Percentiles rank a stretch among this genome's conserved stretches.
These are phyloP conservation scores for Ganoderma resinaceum DNA, from an alignment of 1,284 basidiomycete genomes.

Conservation along the genomic window DNA sequence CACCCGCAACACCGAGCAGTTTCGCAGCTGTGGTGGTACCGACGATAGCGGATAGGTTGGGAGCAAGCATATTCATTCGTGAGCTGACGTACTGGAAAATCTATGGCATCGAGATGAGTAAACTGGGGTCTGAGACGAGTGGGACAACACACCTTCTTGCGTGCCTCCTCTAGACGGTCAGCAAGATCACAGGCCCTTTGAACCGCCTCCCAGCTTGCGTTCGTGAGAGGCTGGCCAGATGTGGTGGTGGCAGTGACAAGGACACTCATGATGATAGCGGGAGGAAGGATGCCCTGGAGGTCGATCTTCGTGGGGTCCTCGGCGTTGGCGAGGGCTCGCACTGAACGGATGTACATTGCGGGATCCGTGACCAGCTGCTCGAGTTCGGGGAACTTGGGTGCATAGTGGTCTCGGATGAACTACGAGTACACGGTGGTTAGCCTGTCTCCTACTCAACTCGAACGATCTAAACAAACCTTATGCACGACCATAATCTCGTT, in stretches of 20 bases:
- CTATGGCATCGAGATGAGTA: constrained; percentile 43
- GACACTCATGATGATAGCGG: constrained; percentile 97
- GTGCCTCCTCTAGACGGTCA: constrained; percentile 85
- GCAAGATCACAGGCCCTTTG: constrained; percentile 89
- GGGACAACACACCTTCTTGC: constrained; percentile 72
- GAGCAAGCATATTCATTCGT: constrained; percentile 97
- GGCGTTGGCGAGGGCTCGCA: constrained; percentile 87
- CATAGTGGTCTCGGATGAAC: constrained; percentile 99
- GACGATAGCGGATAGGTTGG: constrained; percentile 97
- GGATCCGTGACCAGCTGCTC: constrained; percentile 95
- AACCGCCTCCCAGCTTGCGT: constrained; percentile 82
- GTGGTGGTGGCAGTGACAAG: constrained; percentile 95
- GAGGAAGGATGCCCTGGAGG: constrained; percentile 81
- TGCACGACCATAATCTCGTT: constrained; percentile 98
- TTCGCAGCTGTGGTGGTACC: constrained; percentile 98
- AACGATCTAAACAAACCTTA: constrained; percentile 61
- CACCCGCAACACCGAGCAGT: constrained; percentile 96
- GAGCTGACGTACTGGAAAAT: constrained; percentile 99
- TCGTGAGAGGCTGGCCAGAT: constrained; percentile 76
- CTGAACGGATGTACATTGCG: constrained; percentile 91
- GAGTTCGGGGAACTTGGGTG: constrained; percentile 94
- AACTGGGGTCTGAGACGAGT: background rate
- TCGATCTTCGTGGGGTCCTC: constrained; percentile 88
- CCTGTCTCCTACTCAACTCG: background rate
- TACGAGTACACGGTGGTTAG: constrained; percentile 39